A percentile compares a stretch with the other conserved stretches of the same genome.
These are phyloP conservation scores for Helicocarpus griseus DNA, from an alignment of 2,329 filamentous ascomycete genomes.

Conservation along the genomic window DNA sequence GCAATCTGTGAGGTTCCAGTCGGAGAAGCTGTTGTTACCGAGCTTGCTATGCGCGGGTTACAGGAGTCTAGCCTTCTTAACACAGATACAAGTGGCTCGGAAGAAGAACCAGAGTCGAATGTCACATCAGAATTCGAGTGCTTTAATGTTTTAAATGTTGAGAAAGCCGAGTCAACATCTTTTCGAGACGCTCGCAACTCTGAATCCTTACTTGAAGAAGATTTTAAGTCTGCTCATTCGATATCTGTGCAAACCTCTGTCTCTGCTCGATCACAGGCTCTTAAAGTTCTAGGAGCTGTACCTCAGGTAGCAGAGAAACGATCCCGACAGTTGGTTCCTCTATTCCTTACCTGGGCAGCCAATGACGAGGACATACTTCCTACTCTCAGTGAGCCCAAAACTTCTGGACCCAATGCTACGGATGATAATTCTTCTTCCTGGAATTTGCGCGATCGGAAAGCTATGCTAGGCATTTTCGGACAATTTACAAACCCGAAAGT, in stretches of 20 bases:
- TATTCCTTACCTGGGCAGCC: conserved; percentile 72
- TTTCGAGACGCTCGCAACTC: conserved; percentile 46
- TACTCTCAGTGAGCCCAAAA: conserved; percentile 17
- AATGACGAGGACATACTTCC: conserved; percentile 39
- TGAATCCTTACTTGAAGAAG: conserved; percentile 48
- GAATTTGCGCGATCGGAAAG: conserved; percentile 63
- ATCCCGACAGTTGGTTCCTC: conserved; percentile 74
- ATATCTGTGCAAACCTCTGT: conserved; percentile 28
- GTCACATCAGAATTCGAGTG: conserved; percentile 62
- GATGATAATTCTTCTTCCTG: conserved; percentile 20
- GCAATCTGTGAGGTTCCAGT: conserved; percentile 59
- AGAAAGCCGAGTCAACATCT: conserved; percentile 42
- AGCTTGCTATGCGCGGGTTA: conserved; percentile 71
- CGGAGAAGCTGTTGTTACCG: conserved; percentile 64
- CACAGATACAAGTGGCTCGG: conserved; percentile 1
- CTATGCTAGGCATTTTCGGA: conserved; percentile 69
- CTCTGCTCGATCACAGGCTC: conserved; percentile 60
- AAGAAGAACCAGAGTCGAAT: conserved; percentile 18
- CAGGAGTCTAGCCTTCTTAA: conserved; percentile 17
- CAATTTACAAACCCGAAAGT: conserved; percentile 81
- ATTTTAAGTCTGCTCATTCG: conserved; percentile 55
- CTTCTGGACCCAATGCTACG: conserved; percentile 12
- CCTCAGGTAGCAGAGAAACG: conserved; percentile 75
- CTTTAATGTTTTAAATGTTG: conserved; percentile 57
- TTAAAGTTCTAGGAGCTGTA: conserved; percentile 65